Evolutionary conservation across 495 filamentous ascomycete genomes (phyloP).

Genomic region (Aspergillus asperescens): DNA sequence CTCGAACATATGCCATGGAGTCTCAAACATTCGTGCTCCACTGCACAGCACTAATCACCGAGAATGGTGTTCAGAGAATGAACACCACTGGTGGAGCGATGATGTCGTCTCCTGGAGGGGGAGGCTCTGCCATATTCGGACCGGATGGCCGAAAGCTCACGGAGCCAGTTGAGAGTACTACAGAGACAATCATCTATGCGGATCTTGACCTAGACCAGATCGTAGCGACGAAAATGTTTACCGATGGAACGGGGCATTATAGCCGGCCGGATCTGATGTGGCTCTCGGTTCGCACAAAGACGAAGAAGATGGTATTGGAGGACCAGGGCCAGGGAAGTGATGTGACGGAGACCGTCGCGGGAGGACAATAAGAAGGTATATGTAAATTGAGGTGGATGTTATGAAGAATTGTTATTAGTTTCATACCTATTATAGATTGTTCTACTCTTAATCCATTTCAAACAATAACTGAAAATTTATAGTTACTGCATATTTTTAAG

Average conservation of each 20-base stretch:
- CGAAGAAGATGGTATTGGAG: too few relatives aligned
- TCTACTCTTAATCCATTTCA: too few relatives aligned
- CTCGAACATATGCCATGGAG: not conserved
- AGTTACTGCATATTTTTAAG: too few relatives aligned
- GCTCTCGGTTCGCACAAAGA: too few relatives aligned
- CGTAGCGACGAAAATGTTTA: conserved; percentile 22
- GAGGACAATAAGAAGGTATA: too few relatives aligned
- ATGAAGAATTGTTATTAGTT: too few relatives aligned
- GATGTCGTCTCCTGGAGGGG: not conserved
- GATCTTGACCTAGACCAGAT: conserved; percentile 31
- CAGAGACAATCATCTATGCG: conserved; percentile 29
- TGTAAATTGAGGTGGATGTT: too few relatives aligned
- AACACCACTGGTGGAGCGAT: not conserved
- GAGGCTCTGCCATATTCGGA: not conserved
- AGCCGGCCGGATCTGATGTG: conserved; percentile 30
- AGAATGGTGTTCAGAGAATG: not conserved
- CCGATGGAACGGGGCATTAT: conserved; percentile 31
- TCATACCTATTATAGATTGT: too few relatives aligned
- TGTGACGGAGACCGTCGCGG: too few relatives aligned
- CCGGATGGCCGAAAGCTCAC: conserved; percentile 7
- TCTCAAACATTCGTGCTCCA: not conserved
- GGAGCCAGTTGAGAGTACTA: not conserved
- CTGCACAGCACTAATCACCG: not conserved
- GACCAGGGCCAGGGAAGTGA: too few relatives aligned
- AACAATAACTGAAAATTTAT: too few relatives aligned